Evolutionary conservation across 768 basidiomycete genomes (phyloP).

Genomic region (Lanmaoa rubissima): DNA sequence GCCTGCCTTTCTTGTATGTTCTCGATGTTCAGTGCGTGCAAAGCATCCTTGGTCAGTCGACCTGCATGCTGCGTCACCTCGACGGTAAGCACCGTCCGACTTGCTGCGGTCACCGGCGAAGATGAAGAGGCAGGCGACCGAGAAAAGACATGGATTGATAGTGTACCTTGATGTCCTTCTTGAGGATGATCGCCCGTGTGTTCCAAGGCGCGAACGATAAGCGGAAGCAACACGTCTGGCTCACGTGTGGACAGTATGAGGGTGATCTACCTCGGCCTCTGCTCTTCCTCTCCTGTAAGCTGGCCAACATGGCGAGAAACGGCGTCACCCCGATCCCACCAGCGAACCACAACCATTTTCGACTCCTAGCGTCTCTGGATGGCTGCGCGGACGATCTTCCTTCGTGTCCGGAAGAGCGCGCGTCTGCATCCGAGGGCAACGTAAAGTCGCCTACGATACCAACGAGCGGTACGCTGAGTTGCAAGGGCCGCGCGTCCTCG

Average conservation of each 20-base stretch:
- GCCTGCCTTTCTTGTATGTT: constrained; percentile 28
- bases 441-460: constrained; percentile 56
- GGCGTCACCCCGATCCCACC: constrained; percentile 69
- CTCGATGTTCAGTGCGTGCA: constrained; percentile 5
- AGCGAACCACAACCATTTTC: constrained; percentile 51
- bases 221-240: constrained; percentile 47
- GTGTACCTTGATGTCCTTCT: background rate
- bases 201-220: constrained; percentile 24
- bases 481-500: constrained; percentile 38
- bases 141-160: constrained; percentile 44
- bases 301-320: constrained; percentile 54
- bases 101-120: background rate
- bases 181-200: background rate
- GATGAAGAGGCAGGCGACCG: background rate
- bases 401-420: background rate
- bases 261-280: constrained; percentile 25
- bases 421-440: constrained; percentile 22
- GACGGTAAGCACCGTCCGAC: constrained; percentile 17
- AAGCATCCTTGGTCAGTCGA: constrained; percentile 14
- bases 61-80: constrained; percentile 17
- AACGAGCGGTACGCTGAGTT: constrained; percentile 43
- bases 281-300: constrained; percentile 1
- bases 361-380: background rate
- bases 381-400: background rate
- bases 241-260: constrained; percentile 54